Evolutionary conservation across 371 early-diverging fungal species (phyloP).

Genomic region (Mycotypha africana): DNA sequence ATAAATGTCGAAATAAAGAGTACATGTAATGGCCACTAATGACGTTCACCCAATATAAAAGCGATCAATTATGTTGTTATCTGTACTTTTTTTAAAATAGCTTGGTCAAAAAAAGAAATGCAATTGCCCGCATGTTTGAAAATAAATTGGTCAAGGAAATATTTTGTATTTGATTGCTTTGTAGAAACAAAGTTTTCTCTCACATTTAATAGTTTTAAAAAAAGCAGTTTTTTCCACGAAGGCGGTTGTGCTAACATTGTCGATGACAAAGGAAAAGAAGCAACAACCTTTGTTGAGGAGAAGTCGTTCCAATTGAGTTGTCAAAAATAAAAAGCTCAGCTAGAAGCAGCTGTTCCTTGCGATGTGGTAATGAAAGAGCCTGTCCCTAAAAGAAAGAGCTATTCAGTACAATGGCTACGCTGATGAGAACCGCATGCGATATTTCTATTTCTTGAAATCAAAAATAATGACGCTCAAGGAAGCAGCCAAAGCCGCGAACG

Average conservation of each 20-base stretch:
- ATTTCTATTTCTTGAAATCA: constrained; percentile 4
- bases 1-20: too few species aligned
- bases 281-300: constrained; percentile 10
- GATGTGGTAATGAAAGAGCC: constrained; percentile 26
- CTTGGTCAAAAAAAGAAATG: too few species aligned
- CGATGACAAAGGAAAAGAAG: constrained; percentile 7
- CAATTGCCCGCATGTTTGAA: background rate
- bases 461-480: constrained; percentile 6
- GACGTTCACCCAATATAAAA: too few species aligned
- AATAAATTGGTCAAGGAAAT: background rate
- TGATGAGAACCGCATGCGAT: constrained; percentile 1
- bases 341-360: constrained; percentile 8
- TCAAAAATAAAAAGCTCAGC: constrained; percentile 8
- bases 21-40: too few species aligned
- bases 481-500: constrained; percentile 7
- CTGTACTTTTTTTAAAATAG: too few species aligned
- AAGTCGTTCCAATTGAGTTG: constrained; percentile 10
- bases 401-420: constrained; percentile 14
- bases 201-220: background rate
- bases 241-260: constrained; percentile 9
- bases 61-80: too few species aligned
- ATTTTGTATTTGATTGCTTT: background rate
- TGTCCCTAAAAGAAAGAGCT: constrained; percentile 30
- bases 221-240: constrained; percentile 7
- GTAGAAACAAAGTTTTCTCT: background rate